Evolutionary conservation across 1,284 basidiomycete genomes (phyloP), one percentile per base, ranked within the genome.

Genomic region (Leccinum huronense): DNA sequence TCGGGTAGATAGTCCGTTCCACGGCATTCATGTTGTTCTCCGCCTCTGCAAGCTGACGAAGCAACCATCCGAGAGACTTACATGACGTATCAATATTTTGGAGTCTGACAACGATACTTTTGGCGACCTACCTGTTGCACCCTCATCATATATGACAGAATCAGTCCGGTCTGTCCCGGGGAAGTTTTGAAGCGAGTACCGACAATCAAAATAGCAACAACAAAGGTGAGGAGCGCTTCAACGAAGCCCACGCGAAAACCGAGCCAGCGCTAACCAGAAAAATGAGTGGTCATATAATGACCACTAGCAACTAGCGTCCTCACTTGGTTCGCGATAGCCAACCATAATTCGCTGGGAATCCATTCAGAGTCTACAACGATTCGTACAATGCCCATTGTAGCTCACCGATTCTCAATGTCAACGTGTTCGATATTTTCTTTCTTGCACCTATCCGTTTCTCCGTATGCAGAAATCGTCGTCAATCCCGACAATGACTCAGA

Each of bases 21-120:
- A 95, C 92, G 30, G 89, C 88, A 74, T 95, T 95, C 90, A 96
- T 95, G 76, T 95, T 86, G 75, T 96, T 95, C 76, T 95, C 93
- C 16, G 94, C 88, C 72, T 95, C 91, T 3, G 91, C 91, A 59
- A 84, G 83, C 75, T 95, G 93, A 27, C 92, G 86, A 56, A 95
- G 87, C 72, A 95, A 84, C 90, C 89, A 94, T 14, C 90, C 88
- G 71, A 95, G 94, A 0, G 85, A 76, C 82, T 86, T 23, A 30
- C 66, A 42, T 59, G 33, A 36, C 3, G 63, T 10, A 66, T 65
- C 48, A 67, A 61, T 42, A 67, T 13, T n/a, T 8, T 11, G 4
- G 11, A 33, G 16, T 60, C 48, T 34, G 14, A 30, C 19, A n/a
- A 13, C 27, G 16, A 30, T 30, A 16, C 6, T 2, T 42, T 23